Percentiles rank a stretch among this genome's conserved stretches.
Conservation (phyloP, 805 yeast species). For the Ogataea ganodermae region DNA sequence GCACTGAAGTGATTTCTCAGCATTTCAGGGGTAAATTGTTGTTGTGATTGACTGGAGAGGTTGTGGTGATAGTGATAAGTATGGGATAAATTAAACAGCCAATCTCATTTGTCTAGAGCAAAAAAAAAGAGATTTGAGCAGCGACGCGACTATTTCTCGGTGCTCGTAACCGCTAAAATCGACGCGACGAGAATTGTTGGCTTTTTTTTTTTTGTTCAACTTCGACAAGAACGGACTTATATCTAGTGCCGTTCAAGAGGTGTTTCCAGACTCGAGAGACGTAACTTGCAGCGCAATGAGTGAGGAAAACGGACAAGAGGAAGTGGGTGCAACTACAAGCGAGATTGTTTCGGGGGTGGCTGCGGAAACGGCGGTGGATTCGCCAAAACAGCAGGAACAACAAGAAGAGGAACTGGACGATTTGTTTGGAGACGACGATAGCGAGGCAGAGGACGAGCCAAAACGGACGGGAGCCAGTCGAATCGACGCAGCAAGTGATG, state of each 20-base stretch:
- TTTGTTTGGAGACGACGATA: slow-evolving; percentile 38
- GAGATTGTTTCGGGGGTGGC: neutral
- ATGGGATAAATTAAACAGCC: neutral
- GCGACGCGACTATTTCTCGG: neutral
- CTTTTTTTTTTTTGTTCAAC: neutral
- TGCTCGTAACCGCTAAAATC: slow-evolving; percentile 1
- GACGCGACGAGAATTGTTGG: slow-evolving; percentile 4
- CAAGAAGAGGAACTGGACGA: slow-evolving; percentile 38
- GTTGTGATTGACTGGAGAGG: neutral
- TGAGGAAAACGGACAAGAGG: neutral
- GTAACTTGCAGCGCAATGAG: neutral
- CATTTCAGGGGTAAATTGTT: too few relatives aligned
- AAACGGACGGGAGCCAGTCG: neutral
- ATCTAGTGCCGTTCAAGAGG: too few relatives aligned
- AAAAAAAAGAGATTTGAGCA: neutral
- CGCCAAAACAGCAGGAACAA: slow-evolving; percentile 11
- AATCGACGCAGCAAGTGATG: slow-evolving; percentile 6
- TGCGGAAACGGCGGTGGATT: slow-evolving; percentile 14
- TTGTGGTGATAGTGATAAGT: too few relatives aligned
- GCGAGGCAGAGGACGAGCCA: neutral
- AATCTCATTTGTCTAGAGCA: neutral
- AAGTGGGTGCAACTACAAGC: neutral
- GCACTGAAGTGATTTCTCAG: neutral
- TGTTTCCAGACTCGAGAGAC: too few relatives aligned
- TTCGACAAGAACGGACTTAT: neutral